These are phyloP conservation scores for Cystoisospora suis DNA, from an alignment of 169 alveolate genomes.

Conservation along the genomic window DNA sequence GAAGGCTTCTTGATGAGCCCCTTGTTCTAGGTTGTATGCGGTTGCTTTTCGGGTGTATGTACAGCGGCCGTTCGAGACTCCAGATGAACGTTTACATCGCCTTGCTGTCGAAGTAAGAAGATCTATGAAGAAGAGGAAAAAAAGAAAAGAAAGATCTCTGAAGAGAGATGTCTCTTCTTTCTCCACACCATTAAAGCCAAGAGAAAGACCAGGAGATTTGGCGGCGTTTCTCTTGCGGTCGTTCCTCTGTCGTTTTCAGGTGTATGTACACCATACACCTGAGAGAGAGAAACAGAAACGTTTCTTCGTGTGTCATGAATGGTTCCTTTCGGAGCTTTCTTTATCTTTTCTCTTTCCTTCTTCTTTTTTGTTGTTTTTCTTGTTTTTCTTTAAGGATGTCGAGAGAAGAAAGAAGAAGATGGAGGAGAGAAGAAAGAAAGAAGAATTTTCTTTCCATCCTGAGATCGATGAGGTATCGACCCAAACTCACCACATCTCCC, in stretches of 20 bases:
- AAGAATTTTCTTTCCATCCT: neutral
- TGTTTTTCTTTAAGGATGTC: neutral
- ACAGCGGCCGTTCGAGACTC: constrained; percentile 22
- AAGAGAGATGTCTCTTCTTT: neutral
- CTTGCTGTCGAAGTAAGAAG: constrained; percentile 24
- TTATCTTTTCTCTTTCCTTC: neutral
- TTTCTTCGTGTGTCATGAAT: too few species aligned
- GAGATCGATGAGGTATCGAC: neutral
- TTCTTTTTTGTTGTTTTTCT: neutral
- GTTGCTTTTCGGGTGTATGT: too few species aligned
- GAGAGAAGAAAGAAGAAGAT: neutral
- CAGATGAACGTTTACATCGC: constrained; percentile 32
- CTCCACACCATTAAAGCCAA: neutral
- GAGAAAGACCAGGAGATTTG: neutral
- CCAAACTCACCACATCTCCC: neutral
- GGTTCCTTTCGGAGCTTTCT: neutral
- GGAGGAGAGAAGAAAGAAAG: neutral
- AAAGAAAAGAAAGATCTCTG: neutral
- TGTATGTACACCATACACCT: neutral
- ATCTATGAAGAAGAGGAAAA: neutral
- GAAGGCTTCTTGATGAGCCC: too few species aligned
- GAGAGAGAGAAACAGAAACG: neutral
- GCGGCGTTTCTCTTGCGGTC: neutral
- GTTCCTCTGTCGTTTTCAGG: neutral
- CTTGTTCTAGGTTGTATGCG: too few species aligned